Evolutionary conservation across 306 rosid genomes (phyloP).

Genomic region (Malus asiatica): DNA sequence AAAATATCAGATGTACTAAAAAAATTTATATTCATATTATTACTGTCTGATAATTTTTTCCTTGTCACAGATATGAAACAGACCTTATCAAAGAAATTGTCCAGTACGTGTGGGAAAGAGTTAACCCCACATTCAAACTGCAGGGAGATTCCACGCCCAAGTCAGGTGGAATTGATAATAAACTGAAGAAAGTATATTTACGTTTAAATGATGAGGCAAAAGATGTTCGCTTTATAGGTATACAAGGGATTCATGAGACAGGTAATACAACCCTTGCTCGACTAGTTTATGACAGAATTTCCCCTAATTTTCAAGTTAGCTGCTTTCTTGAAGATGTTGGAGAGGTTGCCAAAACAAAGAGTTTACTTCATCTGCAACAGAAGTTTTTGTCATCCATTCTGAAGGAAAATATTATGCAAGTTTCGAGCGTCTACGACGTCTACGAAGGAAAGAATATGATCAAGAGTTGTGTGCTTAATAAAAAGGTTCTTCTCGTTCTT

Average conservation of each 20-base stretch:
- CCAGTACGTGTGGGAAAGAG: too few relatives aligned
- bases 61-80: too few relatives aligned
- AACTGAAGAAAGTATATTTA: background rate
- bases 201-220: background rate
- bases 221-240: background rate
- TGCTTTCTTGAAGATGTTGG: background rate
- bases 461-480: constrained; percentile 8
- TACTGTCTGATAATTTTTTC: too few relatives aligned
- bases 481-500: background rate
- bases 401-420: background rate
- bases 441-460: too few relatives aligned
- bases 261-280: background rate
- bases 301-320: background rate
- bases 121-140: too few relatives aligned
- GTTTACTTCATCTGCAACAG: constrained; percentile 11
- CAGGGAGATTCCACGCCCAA: too few relatives aligned
- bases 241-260: background rate
- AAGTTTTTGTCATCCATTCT: constrained; percentile 6
- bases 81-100: too few relatives aligned
- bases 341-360: background rate
- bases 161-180: too few relatives aligned
- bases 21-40: too few relatives aligned
- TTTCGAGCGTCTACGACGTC: too few relatives aligned
- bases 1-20: too few relatives aligned
- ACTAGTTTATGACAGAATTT: background rate